Percentiles rank a stretch among this genome's conserved stretches.
Conservation (phyloP, 108 stramenopile species). For the Cyclotella choctawhatcheeana region DNA sequence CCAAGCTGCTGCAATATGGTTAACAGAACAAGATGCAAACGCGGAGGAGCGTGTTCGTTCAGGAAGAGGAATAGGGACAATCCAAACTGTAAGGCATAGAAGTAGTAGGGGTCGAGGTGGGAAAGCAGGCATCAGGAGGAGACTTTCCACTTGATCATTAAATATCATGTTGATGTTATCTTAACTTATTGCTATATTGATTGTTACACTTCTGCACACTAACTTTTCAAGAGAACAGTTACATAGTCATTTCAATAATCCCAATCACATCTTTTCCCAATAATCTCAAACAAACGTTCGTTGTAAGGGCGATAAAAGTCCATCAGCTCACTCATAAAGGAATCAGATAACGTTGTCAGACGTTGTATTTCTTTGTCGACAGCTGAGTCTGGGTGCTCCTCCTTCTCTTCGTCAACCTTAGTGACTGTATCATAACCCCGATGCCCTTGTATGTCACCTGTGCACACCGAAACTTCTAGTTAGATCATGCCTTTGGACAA, state of each 20-base stretch:
- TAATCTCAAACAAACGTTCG: slow-evolving; percentile 78
- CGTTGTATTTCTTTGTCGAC: slow-evolving; percentile 4
- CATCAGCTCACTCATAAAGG: slow-evolving; percentile 55
- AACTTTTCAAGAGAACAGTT: too few relatives aligned
- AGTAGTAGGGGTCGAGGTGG: slow-evolving; percentile 15
- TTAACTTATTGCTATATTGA: too few relatives aligned
- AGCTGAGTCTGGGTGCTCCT: slow-evolving; percentile 15
- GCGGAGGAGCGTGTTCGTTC: slow-evolving; percentile 22
- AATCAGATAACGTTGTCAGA: slow-evolving; percentile 68
- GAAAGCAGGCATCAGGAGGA: too few relatives aligned
- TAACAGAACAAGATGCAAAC: slow-evolving; percentile 73
- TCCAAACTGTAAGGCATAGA: background rate
- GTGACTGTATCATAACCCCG: slow-evolving; percentile 80
- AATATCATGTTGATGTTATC: too few relatives aligned
- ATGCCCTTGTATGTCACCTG: too few relatives aligned
- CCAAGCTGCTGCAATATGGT: slow-evolving; percentile 82
- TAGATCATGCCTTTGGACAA: too few relatives aligned
- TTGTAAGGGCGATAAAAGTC: slow-evolving; percentile 79
- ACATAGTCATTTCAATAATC: slow-evolving; percentile 19
- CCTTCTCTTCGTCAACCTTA: slow-evolving; percentile 52
- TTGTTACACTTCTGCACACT: too few relatives aligned
- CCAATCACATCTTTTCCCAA: slow-evolving; percentile 77
- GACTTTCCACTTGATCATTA: too few relatives aligned
- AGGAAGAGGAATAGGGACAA: slow-evolving; percentile 5
- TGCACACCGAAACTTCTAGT: too few relatives aligned